Evolutionary conservation across 345 rosid genomes (phyloP).

Genomic region (Eutrema heterophyllum): DNA sequence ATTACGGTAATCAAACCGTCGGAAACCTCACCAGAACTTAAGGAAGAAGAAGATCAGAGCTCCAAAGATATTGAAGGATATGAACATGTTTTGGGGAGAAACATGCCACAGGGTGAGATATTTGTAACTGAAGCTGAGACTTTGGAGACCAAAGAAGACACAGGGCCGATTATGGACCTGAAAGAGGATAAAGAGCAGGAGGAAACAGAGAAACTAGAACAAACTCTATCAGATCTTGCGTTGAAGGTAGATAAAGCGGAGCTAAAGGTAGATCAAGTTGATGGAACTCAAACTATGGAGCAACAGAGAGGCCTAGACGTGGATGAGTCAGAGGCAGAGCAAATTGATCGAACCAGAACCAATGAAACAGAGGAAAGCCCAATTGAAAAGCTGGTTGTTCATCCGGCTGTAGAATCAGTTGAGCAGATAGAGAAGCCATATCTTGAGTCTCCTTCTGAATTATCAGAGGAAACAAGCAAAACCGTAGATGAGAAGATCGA

Average conservation of each 20-base stretch:
- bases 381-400: background rate
- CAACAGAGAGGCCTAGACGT: background rate
- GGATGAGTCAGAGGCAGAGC: background rate
- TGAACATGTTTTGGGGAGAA: background rate
- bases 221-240: slow-evolving; percentile 1
- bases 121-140: background rate
- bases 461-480: slow-evolving; percentile 24
- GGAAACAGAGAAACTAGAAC: slow-evolving; percentile 16
- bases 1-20: background rate
- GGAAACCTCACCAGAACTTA: background rate
- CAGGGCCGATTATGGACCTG: background rate
- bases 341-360: slow-evolving; percentile 1
- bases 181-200: background rate
- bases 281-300: slow-evolving; percentile 1
- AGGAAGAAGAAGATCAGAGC: background rate
- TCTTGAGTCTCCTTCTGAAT: slow-evolving; percentile 16
- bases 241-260: slow-evolving; percentile 13
- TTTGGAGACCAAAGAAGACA: background rate
- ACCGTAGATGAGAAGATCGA: background rate
- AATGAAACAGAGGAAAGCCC: background rate
- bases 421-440: slow-evolving; percentile 9
- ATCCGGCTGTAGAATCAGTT: background rate
- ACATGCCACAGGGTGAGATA: background rate
- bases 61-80: background rate
- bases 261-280: background rate